Base-by-base conservation (phyloP, 805 yeast species). In the Candida coquimbonensis region DNA sequence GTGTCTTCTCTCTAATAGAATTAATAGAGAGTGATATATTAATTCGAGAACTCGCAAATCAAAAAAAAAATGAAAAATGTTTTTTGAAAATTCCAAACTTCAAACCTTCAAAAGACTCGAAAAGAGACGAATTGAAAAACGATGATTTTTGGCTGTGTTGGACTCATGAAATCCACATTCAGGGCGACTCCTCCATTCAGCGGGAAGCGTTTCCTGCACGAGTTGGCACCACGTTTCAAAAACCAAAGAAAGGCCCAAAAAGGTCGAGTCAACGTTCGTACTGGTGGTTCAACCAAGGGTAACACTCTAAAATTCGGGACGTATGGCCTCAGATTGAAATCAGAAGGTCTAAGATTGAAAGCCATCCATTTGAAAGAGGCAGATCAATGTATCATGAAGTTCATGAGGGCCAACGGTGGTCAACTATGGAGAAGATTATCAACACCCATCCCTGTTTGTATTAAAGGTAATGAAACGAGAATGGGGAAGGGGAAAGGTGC, bases 401-500 rank as follows among this genome's bases (percentile, higher is more conserved):
- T 82, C 49, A 81, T 89, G 59, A 80, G 96, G 65, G 87, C 90
- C 16, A 69, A 81, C 38, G 79, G 80, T 17, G 95, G 95, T 36
- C 69, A 76, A 54, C 70, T 89, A 44, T 81, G 84, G 75, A 82
- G 91, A 55, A 78, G 98, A 61, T 72, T 90, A 46, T 79, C 81
- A 42, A 84, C 96, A 21, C 83, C 86, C 62, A 76, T 88, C 44
- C 93, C 98, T 0, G 95, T 93, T 12, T 89, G 96, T 67, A 80
- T 87, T 50, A 93, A 93, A 70, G 99, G 99, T 70, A 93, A 93
- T 65, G 96, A 93, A 65, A 88, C 96, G 11, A 93, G 99, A 82
- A 93, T 93, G 99, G 99, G 99, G 73, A 93, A 93, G 67, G 99
- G 99, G 72, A 93, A 93, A 68, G 99, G 99, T 68, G 83, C 90